phyloP scores from a whole-genome alignment of 2,329 filamentous ascomycete species.

The Herpotrichia juniperi region DNA sequence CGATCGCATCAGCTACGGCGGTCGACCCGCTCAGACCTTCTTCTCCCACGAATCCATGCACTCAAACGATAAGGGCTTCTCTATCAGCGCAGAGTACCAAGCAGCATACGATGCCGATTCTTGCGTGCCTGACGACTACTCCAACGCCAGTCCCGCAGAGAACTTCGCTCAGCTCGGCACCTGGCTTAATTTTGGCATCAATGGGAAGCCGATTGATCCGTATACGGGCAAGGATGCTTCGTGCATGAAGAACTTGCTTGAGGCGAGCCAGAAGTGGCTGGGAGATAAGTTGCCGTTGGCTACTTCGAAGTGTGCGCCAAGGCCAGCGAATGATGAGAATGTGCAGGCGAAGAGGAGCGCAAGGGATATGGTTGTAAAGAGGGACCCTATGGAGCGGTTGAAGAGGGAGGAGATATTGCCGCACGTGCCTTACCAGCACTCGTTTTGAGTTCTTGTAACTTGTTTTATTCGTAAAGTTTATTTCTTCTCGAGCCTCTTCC shows the following conservation, averaged over 20 bases:
- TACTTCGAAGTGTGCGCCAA: background rate
- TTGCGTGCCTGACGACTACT: conserved; percentile 14
- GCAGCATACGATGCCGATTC: conserved; percentile 14
- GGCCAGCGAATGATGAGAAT: background rate
- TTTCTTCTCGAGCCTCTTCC: too few relatives aligned
- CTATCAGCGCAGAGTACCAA: conserved; percentile 6
- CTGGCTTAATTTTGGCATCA: conserved; percentile 16
- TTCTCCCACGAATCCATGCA: conserved; percentile 14
- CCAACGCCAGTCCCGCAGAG: conserved; percentile 15
- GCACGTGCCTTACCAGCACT: background rate
- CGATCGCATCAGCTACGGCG: conserved; percentile 4
- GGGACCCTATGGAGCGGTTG: background rate
- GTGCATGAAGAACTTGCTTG: conserved; percentile 17
- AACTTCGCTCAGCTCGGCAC: conserved; percentile 18
- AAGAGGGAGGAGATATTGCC: background rate
- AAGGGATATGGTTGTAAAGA: background rate
- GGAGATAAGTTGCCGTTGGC: background rate
- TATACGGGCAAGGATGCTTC: conserved; percentile 6
- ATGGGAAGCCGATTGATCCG: conserved; percentile 8
- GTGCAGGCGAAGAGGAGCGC: background rate
- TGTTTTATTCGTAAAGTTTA: too few relatives aligned
- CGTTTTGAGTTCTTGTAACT: too few relatives aligned
- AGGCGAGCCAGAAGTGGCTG: conserved; percentile 7
- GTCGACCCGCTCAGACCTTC: background rate
- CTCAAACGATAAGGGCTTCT: conserved; percentile 12